Evolutionary conservation across 139 green algal species (phyloP).

Genomic region (Dunaliella primolecta): DNA sequence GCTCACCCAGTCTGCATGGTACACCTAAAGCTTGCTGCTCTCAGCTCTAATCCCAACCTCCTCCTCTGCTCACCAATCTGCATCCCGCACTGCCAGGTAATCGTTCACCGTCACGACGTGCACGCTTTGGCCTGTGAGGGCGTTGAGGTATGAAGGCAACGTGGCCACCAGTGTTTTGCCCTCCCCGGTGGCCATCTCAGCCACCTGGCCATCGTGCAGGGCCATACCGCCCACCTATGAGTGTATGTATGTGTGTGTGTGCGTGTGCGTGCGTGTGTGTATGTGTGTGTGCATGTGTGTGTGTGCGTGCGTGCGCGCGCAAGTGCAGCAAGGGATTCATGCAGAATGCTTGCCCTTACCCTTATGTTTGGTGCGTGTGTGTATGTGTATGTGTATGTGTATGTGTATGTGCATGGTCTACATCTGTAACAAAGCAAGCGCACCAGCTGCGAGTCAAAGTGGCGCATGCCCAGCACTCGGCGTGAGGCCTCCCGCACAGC

Average conservation of each 20-base stretch:
- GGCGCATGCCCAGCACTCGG: constrained; percentile 84
- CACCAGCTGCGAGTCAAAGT: constrained; percentile 90
- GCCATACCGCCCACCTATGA: constrained; percentile 91
- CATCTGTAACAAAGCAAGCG: too few relatives aligned
- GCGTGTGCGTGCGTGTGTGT: too few relatives aligned
- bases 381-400: too few relatives aligned
- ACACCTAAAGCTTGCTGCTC: too few relatives aligned
- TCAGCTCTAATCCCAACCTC: not conserved
- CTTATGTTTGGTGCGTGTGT: too few relatives aligned
- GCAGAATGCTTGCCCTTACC: too few relatives aligned
- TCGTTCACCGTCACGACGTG: constrained; percentile 94
- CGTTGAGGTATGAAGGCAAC: constrained; percentile 67
- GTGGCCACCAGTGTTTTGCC: constrained; percentile 95
- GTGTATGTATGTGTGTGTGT: too few relatives aligned
- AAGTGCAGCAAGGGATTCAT: too few relatives aligned
- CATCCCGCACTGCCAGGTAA: constrained; percentile 84
- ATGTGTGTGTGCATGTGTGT: too few relatives aligned
- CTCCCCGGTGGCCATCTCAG: constrained; percentile 97
- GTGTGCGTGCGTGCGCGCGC: too few relatives aligned
- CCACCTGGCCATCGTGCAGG: constrained; percentile 91
- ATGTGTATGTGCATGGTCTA: too few relatives aligned
- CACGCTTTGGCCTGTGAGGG: constrained; percentile 66
- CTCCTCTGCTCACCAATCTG: constrained; percentile 25
- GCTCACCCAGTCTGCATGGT: too few relatives aligned
- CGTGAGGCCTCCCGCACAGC: constrained; percentile 82